phyloP scores from a whole-genome alignment of 1,139 yeast genomes.

The Yamadazyma dushanensis region DNA sequence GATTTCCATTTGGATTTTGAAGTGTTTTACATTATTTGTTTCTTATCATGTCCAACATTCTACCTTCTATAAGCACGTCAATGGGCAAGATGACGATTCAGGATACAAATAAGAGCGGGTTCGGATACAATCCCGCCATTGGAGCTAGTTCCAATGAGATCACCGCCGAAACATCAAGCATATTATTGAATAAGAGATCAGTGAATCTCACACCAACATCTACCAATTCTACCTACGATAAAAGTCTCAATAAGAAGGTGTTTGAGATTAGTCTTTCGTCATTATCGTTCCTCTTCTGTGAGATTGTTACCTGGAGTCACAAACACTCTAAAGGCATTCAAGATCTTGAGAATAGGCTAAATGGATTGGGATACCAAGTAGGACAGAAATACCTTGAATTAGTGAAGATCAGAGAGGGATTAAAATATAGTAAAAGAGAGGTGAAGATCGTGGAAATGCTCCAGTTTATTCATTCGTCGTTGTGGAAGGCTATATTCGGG shows the following conservation, averaged over 20 bases:
- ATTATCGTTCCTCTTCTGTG: slow-evolving; percentile 70
- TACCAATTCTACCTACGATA: slow-evolving; percentile 58
- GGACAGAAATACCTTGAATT: slow-evolving; percentile 48
- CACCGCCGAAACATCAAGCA: slow-evolving; percentile 34
- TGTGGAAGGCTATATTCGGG: slow-evolving; percentile 85
- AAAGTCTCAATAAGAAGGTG: slow-evolving; percentile 58
- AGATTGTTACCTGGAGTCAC: slow-evolving; percentile 68
- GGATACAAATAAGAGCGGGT: slow-evolving; percentile 35
- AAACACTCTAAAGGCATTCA: slow-evolving; percentile 66
- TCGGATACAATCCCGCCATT: slow-evolving; percentile 47
- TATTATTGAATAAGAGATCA: slow-evolving; percentile 35
- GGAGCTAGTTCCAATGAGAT: slow-evolving; percentile 45
- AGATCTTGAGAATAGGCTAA: slow-evolving; percentile 74
- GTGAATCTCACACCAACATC: slow-evolving; percentile 34
- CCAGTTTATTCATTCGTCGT: slow-evolving; percentile 77
- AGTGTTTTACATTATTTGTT: background rate
- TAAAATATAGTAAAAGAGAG: slow-evolving; percentile 67
- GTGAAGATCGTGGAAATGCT: slow-evolving; percentile 71
- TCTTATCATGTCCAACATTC: slow-evolving; percentile 30
- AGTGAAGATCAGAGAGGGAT: slow-evolving; percentile 52
- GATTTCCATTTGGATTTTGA: too few species aligned
- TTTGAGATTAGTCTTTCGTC: slow-evolving; percentile 69
- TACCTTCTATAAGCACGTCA: slow-evolving; percentile 37
- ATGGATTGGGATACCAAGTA: slow-evolving; percentile 72
- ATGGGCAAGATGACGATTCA: slow-evolving; percentile 36